A percentile compares a stretch with the other conserved stretches of the same genome.
Conservation (phyloP, 257 asterid species). For the Lavandula angustifolia region DNA sequence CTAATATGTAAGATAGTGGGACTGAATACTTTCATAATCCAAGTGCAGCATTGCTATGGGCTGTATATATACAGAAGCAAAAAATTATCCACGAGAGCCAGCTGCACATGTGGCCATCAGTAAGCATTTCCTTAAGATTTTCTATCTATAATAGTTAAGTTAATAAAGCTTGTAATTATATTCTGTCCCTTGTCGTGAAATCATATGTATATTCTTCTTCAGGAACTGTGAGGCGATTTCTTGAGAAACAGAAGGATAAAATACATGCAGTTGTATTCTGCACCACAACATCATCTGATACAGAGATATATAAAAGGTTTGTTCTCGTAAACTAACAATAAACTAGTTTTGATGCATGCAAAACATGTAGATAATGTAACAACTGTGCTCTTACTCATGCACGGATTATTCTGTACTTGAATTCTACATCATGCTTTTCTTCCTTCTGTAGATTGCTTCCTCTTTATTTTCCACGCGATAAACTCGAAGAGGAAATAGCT, state of each 20-base stretch:
- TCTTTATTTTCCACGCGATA: conserved; percentile 93
- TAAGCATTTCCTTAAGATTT: conserved; percentile 37
- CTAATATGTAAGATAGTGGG: conserved; percentile 16
- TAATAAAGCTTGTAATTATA: too few relatives aligned
- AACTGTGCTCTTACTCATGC: conserved; percentile 18
- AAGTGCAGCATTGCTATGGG: conserved; percentile 87
- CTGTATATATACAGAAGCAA: conserved; percentile 92
- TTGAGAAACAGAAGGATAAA: conserved; percentile 91
- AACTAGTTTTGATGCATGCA: not conserved
- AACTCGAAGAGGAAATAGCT: conserved; percentile 82
- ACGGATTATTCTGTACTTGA: too few relatives aligned
- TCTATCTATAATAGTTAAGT: not conserved
- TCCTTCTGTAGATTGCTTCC: conserved; percentile 75
- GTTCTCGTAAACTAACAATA: not conserved
- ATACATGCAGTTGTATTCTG: conserved; percentile 79
- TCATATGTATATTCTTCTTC: conserved; percentile 27
- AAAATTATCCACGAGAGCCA: conserved; percentile 96
- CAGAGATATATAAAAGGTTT: conserved; percentile 98
- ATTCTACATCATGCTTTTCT: not conserved
- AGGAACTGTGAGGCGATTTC: conserved; percentile 95
- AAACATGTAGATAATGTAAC: conserved; percentile 6
- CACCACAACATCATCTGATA: conserved; percentile 74
- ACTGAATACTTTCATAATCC: conserved; percentile 29
- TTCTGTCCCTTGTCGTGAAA: not conserved
- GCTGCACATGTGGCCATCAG: conserved; percentile 99